A percentile compares a stretch with the other conserved stretches of the same genome.
phyloP scores from a whole-genome alignment of 495 filamentous ascomycete species.

The Filosporella fistucella region DNA sequence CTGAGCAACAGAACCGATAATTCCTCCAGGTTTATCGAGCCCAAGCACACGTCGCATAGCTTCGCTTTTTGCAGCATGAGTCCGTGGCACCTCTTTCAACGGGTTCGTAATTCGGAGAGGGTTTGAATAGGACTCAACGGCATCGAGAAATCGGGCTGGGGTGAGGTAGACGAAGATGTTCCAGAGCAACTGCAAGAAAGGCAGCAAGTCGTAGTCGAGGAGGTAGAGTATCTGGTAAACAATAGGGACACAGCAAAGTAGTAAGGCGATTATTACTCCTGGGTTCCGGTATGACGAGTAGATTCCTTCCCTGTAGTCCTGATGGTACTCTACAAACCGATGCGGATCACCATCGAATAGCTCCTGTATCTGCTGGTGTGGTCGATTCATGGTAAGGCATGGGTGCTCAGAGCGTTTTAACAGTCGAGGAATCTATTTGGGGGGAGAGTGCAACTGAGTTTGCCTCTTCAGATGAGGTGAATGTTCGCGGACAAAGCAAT shows the following conservation, averaged over 20 bases:
- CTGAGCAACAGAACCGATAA: slow-evolving; percentile 22
- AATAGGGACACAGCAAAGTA: slow-evolving; percentile 35
- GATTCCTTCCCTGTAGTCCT: slow-evolving; percentile 20
- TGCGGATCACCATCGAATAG: slow-evolving; percentile 23
- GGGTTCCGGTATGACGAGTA: not conserved
- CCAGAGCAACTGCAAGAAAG: slow-evolving; percentile 49
- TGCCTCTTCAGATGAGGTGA: too few relatives aligned
- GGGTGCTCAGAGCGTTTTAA: not conserved
- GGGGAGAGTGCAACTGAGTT: not conserved
- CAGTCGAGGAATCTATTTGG: not conserved
- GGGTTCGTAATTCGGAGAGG: slow-evolving; percentile 22
- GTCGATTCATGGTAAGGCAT: slow-evolving; percentile 25
- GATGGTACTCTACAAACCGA: slow-evolving; percentile 20
- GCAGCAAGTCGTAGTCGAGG: slow-evolving; percentile 30
- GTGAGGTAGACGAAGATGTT: slow-evolving; percentile 56
- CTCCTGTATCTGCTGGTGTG: slow-evolving; percentile 10
- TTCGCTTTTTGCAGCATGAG: slow-evolving; percentile 60
- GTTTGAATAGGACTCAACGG: slow-evolving; percentile 40
- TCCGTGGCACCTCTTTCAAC: slow-evolving; percentile 21
- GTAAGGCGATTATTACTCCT: slow-evolving; percentile 29
- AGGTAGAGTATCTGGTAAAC: slow-evolving; percentile 36
- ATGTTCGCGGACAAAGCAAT: too few relatives aligned
- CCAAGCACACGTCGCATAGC: slow-evolving; percentile 63
- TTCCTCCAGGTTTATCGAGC: slow-evolving; percentile 44
- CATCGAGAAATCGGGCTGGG: slow-evolving; percentile 55